These are phyloP conservation scores for Fusarium sacchari DNA, from an alignment of 2,329 filamentous ascomycete species.

Conservation along the genomic window DNA sequence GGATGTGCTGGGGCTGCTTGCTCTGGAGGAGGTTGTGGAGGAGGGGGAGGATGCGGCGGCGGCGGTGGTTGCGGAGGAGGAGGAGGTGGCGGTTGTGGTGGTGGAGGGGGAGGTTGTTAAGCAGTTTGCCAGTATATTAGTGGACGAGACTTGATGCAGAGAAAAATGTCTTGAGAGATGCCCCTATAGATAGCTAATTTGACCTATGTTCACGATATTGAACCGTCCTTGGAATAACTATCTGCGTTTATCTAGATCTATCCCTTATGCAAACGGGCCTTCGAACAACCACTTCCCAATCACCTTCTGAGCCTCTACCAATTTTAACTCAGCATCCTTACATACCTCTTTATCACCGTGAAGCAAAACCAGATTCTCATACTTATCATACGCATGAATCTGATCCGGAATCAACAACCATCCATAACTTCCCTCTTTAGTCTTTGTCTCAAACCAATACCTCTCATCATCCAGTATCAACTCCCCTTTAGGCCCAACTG, in stretches of 20 bases:
- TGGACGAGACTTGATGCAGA: background rate
- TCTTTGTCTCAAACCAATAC: conserved; percentile 12
- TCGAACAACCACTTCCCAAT: conserved; percentile 25
- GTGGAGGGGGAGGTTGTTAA: background rate
- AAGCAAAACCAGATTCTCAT: background rate
- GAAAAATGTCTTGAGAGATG: background rate
- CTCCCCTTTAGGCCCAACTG: background rate
- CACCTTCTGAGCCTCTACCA: conserved; percentile 4
- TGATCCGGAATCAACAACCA: conserved; percentile 29
- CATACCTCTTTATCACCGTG: conserved; percentile 7
- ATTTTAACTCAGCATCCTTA: conserved; percentile 11
- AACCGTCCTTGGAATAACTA: accelerated
- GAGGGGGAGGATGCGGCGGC: background rate
- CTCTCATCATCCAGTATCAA: conserved; percentile 22
- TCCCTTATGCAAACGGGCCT: conserved; percentile 44
- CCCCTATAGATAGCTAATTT: too few relatives aligned
- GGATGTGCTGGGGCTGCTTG: background rate
- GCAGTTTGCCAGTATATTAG: background rate
- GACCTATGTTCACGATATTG: background rate
- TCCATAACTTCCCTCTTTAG: background rate
- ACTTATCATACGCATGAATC: conserved; percentile 21
- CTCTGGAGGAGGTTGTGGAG: background rate
- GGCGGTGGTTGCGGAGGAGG: background rate
- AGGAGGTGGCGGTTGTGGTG: background rate
- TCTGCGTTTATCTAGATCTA: background rate